phyloP scores from a whole-genome alignment of 495 filamentous ascomycete genomes.

The Penicillium samsonianum region DNA sequence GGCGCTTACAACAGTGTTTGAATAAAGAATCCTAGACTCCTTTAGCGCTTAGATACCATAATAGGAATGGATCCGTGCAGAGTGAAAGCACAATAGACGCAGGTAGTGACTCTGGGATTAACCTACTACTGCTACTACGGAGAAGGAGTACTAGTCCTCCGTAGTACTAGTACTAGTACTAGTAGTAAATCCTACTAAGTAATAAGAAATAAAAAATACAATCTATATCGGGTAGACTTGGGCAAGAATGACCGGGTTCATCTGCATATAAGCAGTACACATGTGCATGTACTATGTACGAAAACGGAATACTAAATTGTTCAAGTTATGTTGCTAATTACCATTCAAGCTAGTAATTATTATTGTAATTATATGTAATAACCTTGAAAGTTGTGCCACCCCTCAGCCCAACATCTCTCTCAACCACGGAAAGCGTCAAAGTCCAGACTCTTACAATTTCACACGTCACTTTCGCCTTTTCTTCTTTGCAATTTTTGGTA shows the following conservation, averaged over 20 bases:
- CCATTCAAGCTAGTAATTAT: neutral
- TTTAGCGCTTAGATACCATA: neutral
- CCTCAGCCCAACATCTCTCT: neutral
- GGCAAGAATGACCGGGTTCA: constrained; percentile 19
- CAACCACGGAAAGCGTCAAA: constrained; percentile 12
- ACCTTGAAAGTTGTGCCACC: neutral
- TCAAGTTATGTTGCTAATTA: neutral
- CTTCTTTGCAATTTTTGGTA: constrained; percentile 15
- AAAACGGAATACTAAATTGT: too few relatives aligned
- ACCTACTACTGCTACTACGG: too few relatives aligned
- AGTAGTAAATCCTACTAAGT: too few relatives aligned
- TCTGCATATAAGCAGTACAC: neutral
- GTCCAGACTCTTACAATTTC: constrained; percentile 19
- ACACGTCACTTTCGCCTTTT: constrained; percentile 28
- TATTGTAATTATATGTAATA: neutral
- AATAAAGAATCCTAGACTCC: neutral
- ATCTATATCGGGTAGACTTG: neutral
- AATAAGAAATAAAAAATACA: too few relatives aligned
- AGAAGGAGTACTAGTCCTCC: too few relatives aligned
- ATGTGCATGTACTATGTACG: neutral
- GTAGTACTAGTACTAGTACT: too few relatives aligned
- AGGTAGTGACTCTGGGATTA: too few relatives aligned
- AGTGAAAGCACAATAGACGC: neutral
- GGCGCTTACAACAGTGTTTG: neutral
- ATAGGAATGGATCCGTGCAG: neutral